Evolutionary conservation across 768 basidiomycete species (phyloP).

Genomic region (Russula vinacea): DNA sequence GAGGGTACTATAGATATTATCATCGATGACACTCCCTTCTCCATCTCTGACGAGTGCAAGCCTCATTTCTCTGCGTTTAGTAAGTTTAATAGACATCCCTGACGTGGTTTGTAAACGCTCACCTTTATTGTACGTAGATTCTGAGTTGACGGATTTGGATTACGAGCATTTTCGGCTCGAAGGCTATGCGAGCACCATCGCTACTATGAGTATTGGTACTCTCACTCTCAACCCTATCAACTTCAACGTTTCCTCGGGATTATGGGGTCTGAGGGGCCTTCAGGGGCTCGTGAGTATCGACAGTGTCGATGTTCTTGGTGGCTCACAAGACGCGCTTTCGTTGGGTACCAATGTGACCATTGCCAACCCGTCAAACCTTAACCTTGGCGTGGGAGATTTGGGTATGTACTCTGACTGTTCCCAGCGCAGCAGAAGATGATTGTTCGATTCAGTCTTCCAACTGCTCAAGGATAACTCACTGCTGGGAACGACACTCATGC

Average conservation of each 20-base stretch:
- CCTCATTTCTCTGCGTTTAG: slow-evolving; percentile 57
- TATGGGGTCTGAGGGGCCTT: slow-evolving; percentile 60
- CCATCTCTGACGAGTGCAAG: slow-evolving; percentile 48
- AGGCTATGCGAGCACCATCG: slow-evolving; percentile 57
- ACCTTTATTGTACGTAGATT: slow-evolving; percentile 40
- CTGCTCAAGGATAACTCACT: slow-evolving; percentile 49
- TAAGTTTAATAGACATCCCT: slow-evolving; percentile 35
- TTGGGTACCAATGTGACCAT: slow-evolving; percentile 62
- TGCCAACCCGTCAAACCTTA: slow-evolving; percentile 64
- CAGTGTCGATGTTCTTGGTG: slow-evolving; percentile 63
- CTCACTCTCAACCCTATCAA: slow-evolving; percentile 69
- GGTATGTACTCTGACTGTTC: slow-evolving; percentile 41
- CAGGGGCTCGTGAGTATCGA: slow-evolving; percentile 54
- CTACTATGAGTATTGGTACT: slow-evolving; percentile 59
- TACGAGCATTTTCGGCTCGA: slow-evolving; percentile 54
- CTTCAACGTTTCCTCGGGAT: slow-evolving; percentile 61
- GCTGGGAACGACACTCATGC: slow-evolving; percentile 60
- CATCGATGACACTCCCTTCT: slow-evolving; percentile 52
- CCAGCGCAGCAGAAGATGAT: not conserved
- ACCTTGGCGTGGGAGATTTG: slow-evolving; percentile 59
- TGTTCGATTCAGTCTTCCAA: slow-evolving; percentile 47
- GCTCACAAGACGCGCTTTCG: slow-evolving; percentile 54
- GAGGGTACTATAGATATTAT: slow-evolving; percentile 62
- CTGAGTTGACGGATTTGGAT: slow-evolving; percentile 50
- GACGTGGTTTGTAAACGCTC: not conserved